A percentile compares a stretch with the other conserved stretches of the same genome.
Evolutionary conservation across 371 early-diverging fungal species (phyloP).

Genomic region (Actinomortierella ambigua): DNA sequence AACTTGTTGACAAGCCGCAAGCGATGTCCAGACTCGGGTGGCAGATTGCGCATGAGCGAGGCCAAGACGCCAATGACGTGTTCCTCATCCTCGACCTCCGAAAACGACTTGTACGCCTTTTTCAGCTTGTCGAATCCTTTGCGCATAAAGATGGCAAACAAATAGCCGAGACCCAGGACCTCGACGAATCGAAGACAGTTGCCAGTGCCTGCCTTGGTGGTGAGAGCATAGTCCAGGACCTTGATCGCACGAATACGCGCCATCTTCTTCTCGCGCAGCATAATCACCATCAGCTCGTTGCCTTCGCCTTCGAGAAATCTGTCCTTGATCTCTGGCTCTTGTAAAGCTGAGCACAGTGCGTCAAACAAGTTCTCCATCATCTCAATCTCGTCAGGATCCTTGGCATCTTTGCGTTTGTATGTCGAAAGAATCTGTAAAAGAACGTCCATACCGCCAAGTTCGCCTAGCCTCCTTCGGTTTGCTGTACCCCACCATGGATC

Average conservation of each 20-base stretch:
- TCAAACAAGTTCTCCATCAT: conserved; percentile 91
- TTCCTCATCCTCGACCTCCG: conserved; percentile 83
- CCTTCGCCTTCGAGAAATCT: conserved; percentile 86
- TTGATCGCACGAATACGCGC: conserved; percentile 85
- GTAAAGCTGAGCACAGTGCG: conserved; percentile 69
- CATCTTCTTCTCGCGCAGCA: conserved; percentile 80
- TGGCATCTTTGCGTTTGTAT: conserved; percentile 81
- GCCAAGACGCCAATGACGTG: conserved; percentile 83
- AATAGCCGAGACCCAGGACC: conserved; percentile 73
- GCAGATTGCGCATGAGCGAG: conserved; percentile 69
- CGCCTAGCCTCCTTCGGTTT: conserved; percentile 67
- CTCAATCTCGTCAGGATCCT: conserved; percentile 84
- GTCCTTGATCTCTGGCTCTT: conserved; percentile 66
- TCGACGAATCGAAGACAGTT: conserved; percentile 78
- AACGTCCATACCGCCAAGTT: conserved; percentile 74
- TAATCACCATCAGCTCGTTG: conserved; percentile 88
- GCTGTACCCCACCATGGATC: conserved; percentile 35
- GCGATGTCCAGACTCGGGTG: conserved; percentile 63
- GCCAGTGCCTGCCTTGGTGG: conserved; percentile 58
- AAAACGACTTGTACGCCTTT: conserved; percentile 66
- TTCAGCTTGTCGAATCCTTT: conserved; percentile 75
- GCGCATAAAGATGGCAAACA: conserved; percentile 83
- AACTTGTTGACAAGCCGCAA: conserved; percentile 86
- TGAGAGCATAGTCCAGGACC: conserved; percentile 83
- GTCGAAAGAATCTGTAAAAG: conserved; percentile 67